Base-by-base conservation (phyloP, 345 rosid genomes). In the Salix udensis region DNA sequence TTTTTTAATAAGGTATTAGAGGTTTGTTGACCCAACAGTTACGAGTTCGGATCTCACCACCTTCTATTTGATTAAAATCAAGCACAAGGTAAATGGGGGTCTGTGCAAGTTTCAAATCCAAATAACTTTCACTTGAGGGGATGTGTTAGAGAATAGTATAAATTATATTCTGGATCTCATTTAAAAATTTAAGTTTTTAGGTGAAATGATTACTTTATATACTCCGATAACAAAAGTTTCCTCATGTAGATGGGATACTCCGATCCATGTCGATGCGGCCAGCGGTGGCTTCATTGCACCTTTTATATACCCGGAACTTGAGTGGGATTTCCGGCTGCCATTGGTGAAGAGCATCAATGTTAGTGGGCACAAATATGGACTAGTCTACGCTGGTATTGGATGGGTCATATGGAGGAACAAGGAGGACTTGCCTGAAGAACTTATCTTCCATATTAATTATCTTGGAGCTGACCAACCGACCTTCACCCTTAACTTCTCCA, bases 281-380 rank as follows among this genome's bases (percentile, higher is more conserved):
- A 79, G 79, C 60, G 82, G 82, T 15, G 82, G 82, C 3, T 79
- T 79, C 34, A 79, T 79, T 48, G 82, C 82, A 31, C 82, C 82
- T 8, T 79, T 79, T 40, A 10, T 79, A 0, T 53, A 79, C 11
- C 82, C 82, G 18, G 79, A 79, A 11, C 75, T 79, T 13, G 76
- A 74, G 67, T 79, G 82, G 82, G 82, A 79, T 71, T 79, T 79
- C 66, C 36, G 82, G 23, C n/a, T 79, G 48, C 82, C 82, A 23
- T 65, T 79, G 74, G 82, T 79, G 24, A 79, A 79, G 76, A 79
- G 82, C 55, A 75, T 79, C 42, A 79, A 79, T 52, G 82, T 79
- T 23, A 79, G 82, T 24, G 82, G 82, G n/a, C 82, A 79, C 67
- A 79, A 79, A 18, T 79, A 79, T 52, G 82, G 82, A 30, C 70